Percentiles rank a stretch among this genome's conserved stretches.
Evolutionary conservation across 257 asterid genomes (phyloP).

Genomic region (Phtheirospermum japonicum): DNA sequence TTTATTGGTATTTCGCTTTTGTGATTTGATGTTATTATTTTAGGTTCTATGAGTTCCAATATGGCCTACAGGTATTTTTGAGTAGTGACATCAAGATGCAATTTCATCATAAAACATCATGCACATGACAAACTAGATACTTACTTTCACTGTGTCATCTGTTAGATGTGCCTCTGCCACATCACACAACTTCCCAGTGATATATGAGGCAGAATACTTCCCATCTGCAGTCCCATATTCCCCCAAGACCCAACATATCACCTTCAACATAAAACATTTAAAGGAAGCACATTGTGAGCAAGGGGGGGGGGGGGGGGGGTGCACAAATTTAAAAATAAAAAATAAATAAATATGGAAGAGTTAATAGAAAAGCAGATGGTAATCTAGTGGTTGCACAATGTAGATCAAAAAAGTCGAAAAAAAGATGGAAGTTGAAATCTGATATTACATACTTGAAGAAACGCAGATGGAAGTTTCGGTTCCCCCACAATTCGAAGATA

Average conservation of each 20-base stretch:
- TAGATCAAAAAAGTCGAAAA: background rate
- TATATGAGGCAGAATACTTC: constrained; percentile 85
- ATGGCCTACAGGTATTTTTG: background rate
- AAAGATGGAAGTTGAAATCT: constrained; percentile 23
- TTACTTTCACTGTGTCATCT: constrained; percentile 88
- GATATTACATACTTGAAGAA: constrained; percentile 71
- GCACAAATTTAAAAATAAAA: no score
- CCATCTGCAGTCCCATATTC: constrained; percentile 97
- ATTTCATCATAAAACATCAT: background rate
- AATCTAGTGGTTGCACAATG: background rate
- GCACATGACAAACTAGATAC: constrained; percentile 23
- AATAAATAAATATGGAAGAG: no score
- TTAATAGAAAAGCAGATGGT: constrained; percentile 8
- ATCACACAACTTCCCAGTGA: constrained; percentile 88
- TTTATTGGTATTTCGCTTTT: background rate
- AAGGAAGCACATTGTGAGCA: constrained; percentile 11
- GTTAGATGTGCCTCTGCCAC: constrained; percentile 89
- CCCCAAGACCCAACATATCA: constrained; percentile 98
- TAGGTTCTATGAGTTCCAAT: background rate
- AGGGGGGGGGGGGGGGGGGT: no score
- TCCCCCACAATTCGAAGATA: constrained; percentile 84
- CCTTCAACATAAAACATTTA: constrained; percentile 44
- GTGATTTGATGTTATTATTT: background rate
- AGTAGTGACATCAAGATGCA: background rate
- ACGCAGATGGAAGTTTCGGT: constrained; percentile 92